Percentiles rank a stretch among this genome's conserved stretches.
Conservation (phyloP, 2,329 filamentous ascomycete species). For the Xylaria sp. region DNA sequence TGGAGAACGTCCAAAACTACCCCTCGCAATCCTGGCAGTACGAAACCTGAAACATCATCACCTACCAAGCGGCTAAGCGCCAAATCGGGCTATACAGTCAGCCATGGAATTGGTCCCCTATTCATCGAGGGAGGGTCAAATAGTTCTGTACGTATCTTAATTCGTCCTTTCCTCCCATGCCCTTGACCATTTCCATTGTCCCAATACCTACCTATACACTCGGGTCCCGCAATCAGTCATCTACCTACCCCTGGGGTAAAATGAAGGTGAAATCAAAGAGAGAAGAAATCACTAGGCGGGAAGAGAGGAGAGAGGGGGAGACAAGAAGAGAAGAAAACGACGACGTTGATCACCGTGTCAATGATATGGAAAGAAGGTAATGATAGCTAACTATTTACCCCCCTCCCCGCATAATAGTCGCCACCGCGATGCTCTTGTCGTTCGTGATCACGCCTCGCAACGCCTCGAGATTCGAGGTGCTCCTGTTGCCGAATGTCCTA, state of each 20-base stretch:
- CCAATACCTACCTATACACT: neutral
- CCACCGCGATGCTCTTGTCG: constrained; percentile 89
- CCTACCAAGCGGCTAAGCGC: neutral
- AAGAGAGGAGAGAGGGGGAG: neutral
- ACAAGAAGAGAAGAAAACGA: neutral
- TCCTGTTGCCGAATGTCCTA: constrained; percentile 79
- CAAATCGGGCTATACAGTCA: constrained; percentile 23
- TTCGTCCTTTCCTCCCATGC: neutral
- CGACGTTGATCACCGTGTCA: too few species aligned
- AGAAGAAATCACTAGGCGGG: neutral
- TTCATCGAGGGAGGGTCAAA: constrained; percentile 71
- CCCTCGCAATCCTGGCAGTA: constrained; percentile 20
- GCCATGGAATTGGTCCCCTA: constrained; percentile 77
- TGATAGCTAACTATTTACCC: constrained; percentile 11
- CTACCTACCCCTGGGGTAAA: neutral
- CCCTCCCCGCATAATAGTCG: constrained; percentile 61
- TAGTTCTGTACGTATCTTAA: constrained; percentile 72
- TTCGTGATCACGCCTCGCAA: constrained; percentile 84
- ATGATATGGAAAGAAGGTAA: neutral
- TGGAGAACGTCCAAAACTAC: constrained; percentile 21
- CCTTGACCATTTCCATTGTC: neutral
- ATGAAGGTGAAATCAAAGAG: neutral
- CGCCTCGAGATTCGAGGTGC: constrained; percentile 79
- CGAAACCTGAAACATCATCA: constrained; percentile 12
- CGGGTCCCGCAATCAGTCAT: too few species aligned